phyloP scores from a whole-genome alignment of 2,329 filamentous ascomycete genomes.

The Lomentospora prolificans region DNA sequence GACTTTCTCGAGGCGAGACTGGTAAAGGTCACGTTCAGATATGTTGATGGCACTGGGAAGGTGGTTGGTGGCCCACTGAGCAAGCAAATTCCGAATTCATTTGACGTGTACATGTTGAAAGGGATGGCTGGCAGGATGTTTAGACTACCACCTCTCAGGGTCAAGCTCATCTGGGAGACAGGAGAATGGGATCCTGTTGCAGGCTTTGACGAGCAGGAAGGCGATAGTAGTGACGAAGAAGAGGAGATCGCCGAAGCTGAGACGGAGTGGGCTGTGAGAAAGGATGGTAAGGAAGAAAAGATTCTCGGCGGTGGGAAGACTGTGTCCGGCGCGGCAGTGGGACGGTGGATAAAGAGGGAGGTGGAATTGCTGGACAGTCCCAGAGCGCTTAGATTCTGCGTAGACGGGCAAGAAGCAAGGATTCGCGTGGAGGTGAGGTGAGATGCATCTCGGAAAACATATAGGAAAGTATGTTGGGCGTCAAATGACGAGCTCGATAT shows the following conservation, averaged over 20 bases:
- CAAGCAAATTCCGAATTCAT: slow-evolving; percentile 59
- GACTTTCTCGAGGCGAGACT: slow-evolving; percentile 75
- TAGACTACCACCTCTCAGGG: slow-evolving; percentile 47
- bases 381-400: slow-evolving; percentile 70
- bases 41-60: slow-evolving; percentile 11
- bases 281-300: too few relatives aligned
- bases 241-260: slow-evolving; percentile 28
- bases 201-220: slow-evolving; percentile 49
- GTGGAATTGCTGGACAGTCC: slow-evolving; percentile 72
- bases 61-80: slow-evolving; percentile 18
- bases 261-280: slow-evolving; percentile 16
- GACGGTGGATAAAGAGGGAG: slow-evolving; percentile 65
- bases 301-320: too few relatives aligned
- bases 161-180: slow-evolving; percentile 76
- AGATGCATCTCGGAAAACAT: too few relatives aligned
- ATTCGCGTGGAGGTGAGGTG: slow-evolving; percentile 56
- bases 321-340: slow-evolving; percentile 23
- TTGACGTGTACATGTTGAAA: slow-evolving; percentile 74
- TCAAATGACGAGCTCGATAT: too few relatives aligned
- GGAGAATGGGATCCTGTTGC: slow-evolving; percentile 79
- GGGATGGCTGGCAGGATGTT: slow-evolving; percentile 68
- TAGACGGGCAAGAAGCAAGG: slow-evolving; percentile 62
- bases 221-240: slow-evolving; percentile 42
- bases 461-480: neutral
- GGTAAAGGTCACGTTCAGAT: slow-evolving; percentile 50